A percentile compares a stretch with the other conserved stretches of the same genome.
phyloP scores from a whole-genome alignment of 2,329 filamentous ascomycete genomes.

The Xylaria sp. region DNA sequence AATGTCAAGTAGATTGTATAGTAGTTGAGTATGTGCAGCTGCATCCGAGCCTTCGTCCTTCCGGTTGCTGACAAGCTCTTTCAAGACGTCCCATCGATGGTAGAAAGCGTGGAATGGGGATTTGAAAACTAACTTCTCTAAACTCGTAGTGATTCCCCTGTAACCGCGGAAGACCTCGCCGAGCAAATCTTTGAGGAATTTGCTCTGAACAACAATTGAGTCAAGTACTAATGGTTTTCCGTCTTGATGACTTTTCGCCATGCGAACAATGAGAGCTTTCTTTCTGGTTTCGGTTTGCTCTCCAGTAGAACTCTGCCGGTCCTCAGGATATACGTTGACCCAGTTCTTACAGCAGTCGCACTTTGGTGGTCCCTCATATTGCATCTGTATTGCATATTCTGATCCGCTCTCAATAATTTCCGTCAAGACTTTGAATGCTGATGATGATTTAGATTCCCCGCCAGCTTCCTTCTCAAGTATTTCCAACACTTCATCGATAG shows the following conservation, averaged over 20 bases:
- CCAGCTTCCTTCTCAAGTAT: too few species aligned
- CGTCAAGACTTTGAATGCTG: too few species aligned
- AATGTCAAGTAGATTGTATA: neutral
- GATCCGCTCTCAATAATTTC: too few species aligned
- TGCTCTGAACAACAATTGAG: slow-evolving; percentile 1
- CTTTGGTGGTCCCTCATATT: slow-evolving; percentile 1
- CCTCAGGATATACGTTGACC: neutral
- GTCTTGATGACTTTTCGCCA: neutral
- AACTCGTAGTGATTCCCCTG: neutral
- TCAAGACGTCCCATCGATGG: neutral
- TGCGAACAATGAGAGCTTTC: neutral
- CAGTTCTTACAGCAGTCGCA: slow-evolving; percentile 8
- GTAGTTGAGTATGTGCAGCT: neutral
- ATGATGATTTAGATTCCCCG: too few species aligned
- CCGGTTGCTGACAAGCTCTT: neutral
- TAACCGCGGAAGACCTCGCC: neutral
- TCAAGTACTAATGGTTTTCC: neutral
- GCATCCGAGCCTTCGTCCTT: neutral
- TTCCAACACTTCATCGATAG: too few species aligned
- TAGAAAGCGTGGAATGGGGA: neutral
- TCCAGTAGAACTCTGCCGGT: neutral
- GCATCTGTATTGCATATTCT: too few species aligned
- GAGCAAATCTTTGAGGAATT: neutral
- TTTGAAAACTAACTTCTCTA: neutral
- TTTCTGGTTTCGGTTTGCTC: neutral